Base-by-base conservation (phyloP, 495 filamentous ascomycete genomes). In the Penicillium cosmopolitanum region DNA sequence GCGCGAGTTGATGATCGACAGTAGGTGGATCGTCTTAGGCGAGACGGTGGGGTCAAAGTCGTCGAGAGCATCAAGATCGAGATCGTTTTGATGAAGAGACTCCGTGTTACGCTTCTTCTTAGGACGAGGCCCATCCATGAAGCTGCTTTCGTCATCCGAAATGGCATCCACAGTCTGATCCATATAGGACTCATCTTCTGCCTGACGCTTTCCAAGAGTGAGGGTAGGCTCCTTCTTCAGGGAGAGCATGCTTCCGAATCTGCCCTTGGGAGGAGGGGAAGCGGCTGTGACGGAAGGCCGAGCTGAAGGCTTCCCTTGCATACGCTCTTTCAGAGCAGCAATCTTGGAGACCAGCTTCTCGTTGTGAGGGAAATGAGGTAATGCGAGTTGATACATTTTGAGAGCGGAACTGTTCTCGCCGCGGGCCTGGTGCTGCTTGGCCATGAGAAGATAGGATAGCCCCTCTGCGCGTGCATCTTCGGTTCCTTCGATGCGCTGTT, bases 361-460 rank as follows among this genome's bases (percentile, higher is more conserved):
- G 66, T 97, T 95, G 2, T 87, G 85, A 0, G 93, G 95, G 66
- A 98, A 98, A 70, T 86, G 93, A 0, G 89, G 87, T 33, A 90
- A 73, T 2, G 95, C 95, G 36, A 91, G 76, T 68, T 92, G 87
- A 61, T 96, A 97, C 87, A 96, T 93, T 65, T 82, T 87, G 63
- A 98, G 70, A 0, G 93, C 92, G 23, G 85, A 90, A 4, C 76
- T 74, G 47, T 94, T 85, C 59, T 97, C 91, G 1, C 92, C 92
- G 1, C 88, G 80, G 25, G 87, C 89, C 59, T 90, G 90, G 62
- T 96, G 92, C 65, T 97, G 92, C 61, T 95, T 92, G 0, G 92
- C 95, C 84, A 96, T 93, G 15, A 97, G 80, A 53, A 97, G 72
- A 62, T 88, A 92, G 0, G 89, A 90, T 16, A 97, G 69, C 0